Evolutionary conservation across 768 basidiomycete species (phyloP), one percentile per base, ranked within the genome.

Genomic region (Suillus ampliporus): DNA sequence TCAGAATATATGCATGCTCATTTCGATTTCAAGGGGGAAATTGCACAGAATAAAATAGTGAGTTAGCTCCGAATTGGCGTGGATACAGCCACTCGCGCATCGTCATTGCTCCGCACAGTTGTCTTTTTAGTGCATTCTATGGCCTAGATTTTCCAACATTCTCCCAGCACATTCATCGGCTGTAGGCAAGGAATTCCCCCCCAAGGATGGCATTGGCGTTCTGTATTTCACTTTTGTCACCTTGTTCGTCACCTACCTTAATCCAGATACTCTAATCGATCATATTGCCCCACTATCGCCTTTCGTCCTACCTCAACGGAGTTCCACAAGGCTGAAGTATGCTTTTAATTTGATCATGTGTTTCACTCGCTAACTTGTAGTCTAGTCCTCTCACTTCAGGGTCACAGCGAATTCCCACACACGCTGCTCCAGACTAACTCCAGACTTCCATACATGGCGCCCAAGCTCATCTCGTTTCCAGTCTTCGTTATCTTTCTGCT

Each of bases 371-470:
- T 51, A 11, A n/a, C 50, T 34, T 4, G 19, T 34, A 34, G 10
- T 2, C 26, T 31, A 31, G 23, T 28, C 10, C 26, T 48, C 47
- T 48, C 28, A 28, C 11, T 14, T 38, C 37, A 37, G 37, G 37
- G 3, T 31, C 31, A 31, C 6, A 6, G 31, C 31, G 31, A 38
- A 14, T 4, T 38, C 14, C 4, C 38, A 38, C 38, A 5, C 38
- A 38, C 37, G 13, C 13, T 38, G 38, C 38, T 38, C 13, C n/a
- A n/a, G n/a, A n/a, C n/a, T n/a, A n/a, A 38, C 38, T 38, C 5
- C 38, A 38, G 38, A 31, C 13, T 13, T 37, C 37, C 37, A 37
- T 13, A 46, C 13, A 64, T 64, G 57, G 35, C 53, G 15, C 57
- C 58, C 34, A 56, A 48, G 58, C 31, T 51, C 35, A 52, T 51